phyloP scores from a whole-genome alignment of 106 monocot species.

The Posidonia australis region DNA sequence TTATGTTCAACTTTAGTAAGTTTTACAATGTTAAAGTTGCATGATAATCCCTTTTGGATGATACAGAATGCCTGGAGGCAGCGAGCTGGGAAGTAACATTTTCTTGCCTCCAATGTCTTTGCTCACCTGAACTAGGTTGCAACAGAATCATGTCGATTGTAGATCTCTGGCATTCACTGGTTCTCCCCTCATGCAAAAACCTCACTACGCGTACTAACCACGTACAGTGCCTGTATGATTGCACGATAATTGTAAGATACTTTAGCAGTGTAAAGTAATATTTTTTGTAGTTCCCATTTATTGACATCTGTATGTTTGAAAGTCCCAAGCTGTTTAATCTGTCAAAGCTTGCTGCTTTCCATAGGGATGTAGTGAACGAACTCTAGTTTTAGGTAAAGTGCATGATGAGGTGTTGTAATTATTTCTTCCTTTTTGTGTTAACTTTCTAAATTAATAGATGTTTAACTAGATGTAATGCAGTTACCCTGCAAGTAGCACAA shows the following conservation, averaged over 20 bases:
- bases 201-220: neutral
- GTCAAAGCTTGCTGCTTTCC: too few species aligned
- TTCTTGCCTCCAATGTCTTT: neutral
- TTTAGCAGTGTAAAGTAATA: neutral
- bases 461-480: too few species aligned
- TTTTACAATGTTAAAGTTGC: too few species aligned
- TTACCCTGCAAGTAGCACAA: too few species aligned
- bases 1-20: too few species aligned
- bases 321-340: too few species aligned
- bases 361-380: too few species aligned
- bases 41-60: neutral
- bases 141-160: neutral
- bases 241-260: neutral
- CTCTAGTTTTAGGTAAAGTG: too few species aligned
- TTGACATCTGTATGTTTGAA: neutral
- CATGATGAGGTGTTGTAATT: too few species aligned
- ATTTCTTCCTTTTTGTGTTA: too few species aligned
- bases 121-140: neutral
- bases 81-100: slow-evolving; percentile 17
- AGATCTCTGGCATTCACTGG: neutral
- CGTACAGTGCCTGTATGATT: neutral
- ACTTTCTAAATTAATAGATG: too few species aligned
- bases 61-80: slow-evolving; percentile 43
- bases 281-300: slow-evolving; percentile 5
- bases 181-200: neutral